phyloP scores from a whole-genome alignment of 495 filamentous ascomycete genomes.

The Ascodesmis nigricans region DNA sequence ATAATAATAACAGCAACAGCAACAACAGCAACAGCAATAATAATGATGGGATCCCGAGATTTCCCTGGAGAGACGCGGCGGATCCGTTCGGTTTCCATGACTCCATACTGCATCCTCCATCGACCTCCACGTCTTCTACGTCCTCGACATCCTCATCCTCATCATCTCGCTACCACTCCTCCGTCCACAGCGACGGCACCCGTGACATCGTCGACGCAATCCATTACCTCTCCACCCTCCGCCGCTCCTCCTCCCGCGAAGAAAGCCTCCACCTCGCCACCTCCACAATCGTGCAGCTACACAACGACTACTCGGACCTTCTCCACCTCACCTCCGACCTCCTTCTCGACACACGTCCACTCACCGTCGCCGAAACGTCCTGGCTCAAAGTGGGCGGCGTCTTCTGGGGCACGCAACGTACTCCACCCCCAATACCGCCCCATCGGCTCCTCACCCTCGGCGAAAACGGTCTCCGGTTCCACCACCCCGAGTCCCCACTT shows the following conservation, averaged over 20 bases:
- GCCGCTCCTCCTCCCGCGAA: constrained; percentile 32
- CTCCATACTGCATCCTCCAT: constrained; percentile 2
- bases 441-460: constrained; percentile 13
- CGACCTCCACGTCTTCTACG: constrained; percentile 5
- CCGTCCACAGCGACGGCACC: too few species aligned
- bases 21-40: too few species aligned
- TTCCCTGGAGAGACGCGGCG: background rate
- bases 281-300: constrained; percentile 26
- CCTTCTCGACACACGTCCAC: constrained; percentile 33
- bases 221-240: constrained; percentile 40
- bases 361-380: constrained; percentile 35
- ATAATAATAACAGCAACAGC: too few species aligned
- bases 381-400: constrained; percentile 44
- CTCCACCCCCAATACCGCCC: too few species aligned
- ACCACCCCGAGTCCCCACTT: too few species aligned
- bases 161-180: too few species aligned
- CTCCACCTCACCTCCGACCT: constrained; percentile 36
- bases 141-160: too few species aligned
- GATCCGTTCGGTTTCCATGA: constrained; percentile 11
- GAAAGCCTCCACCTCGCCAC: constrained; percentile 33
- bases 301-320: constrained; percentile 28
- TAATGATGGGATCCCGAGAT: too few species aligned
- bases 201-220: constrained; percentile 38
- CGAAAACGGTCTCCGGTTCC: constrained; percentile 8
- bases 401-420: constrained; percentile 29